These are phyloP conservation scores for Tetrahymena borealis DNA, from an alignment of 73 alveolate genomes.

Conservation along the genomic window DNA sequence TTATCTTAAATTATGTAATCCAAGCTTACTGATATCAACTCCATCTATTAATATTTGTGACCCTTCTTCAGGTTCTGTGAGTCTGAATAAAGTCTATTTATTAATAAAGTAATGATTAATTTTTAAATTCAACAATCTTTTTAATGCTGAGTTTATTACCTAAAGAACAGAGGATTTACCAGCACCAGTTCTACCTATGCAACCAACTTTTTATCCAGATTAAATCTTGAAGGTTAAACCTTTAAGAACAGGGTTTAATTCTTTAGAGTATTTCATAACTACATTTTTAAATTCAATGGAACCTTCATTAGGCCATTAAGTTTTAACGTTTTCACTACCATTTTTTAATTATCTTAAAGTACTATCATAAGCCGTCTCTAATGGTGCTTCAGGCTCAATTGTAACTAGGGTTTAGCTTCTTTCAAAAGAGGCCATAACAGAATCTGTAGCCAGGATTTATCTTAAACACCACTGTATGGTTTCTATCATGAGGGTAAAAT, in stretches of 20 bases:
- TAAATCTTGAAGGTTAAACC: conserved; percentile 7
- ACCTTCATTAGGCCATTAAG: conserved; percentile 44
- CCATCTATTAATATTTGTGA: conserved; percentile 67
- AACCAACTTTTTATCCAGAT: conserved; percentile 22
- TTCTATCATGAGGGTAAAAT: background rate
- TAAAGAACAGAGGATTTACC: conserved; percentile 50
- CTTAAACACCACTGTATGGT: background rate
- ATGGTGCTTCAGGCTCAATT: background rate
- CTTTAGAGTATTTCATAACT: conserved; percentile 69
- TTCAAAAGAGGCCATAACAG: background rate
- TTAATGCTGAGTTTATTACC: too few species aligned
- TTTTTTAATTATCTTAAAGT: background rate
- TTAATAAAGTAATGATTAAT: too few species aligned
- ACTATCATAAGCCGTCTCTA: background rate
- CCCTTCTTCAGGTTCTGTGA: conserved; percentile 46
- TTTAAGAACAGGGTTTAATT: conserved; percentile 44
- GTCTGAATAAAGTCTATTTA: conserved; percentile 18
- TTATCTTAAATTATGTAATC: conserved; percentile 61
- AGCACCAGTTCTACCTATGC: conserved; percentile 54
- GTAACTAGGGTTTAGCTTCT: background rate
- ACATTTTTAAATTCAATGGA: conserved; percentile 64
- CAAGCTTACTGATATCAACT: conserved; percentile 58
- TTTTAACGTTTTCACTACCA: background rate
- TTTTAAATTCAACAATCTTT: too few species aligned
- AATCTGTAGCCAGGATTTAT: background rate